phyloP scores from a whole-genome alignment of 495 filamentous ascomycete genomes.

The Copromyces sp. region DNA sequence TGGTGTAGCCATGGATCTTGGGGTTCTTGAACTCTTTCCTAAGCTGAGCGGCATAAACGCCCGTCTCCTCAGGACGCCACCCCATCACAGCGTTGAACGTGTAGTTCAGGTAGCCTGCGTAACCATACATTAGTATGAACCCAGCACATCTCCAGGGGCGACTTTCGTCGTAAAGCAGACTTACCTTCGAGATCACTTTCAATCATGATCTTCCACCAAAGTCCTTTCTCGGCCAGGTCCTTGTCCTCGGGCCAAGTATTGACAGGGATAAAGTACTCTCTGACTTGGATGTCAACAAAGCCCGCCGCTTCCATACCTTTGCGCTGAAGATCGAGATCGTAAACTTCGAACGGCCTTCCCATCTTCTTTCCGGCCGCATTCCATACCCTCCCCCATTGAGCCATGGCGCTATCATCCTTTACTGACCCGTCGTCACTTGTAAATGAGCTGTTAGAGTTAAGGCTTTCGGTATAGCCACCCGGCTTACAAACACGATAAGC shows the following conservation, averaged over 20 bases:
- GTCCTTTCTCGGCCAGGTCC: constrained; percentile 40
- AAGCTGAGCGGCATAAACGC: constrained; percentile 25
- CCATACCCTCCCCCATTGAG: neutral
- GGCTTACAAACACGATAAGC: constrained; percentile 12
- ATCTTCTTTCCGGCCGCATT: neutral
- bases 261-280: constrained; percentile 10
- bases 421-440: neutral
- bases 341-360: neutral
- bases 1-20: constrained; percentile 19
- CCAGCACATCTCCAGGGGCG: constrained; percentile 1
- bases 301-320: constrained; percentile 32
- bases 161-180: neutral
- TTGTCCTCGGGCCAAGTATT: constrained; percentile 17
- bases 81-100: constrained; percentile 13
- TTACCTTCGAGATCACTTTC: constrained; percentile 29
- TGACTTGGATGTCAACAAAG: constrained; percentile 32
- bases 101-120: neutral
- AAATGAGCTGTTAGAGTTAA: constrained; percentile 8
- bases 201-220: constrained; percentile 18
- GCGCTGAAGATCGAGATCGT: constrained; percentile 16
- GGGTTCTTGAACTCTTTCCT: constrained; percentile 22
- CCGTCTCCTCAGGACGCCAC: constrained; percentile 24
- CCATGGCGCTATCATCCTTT: neutral
- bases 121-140: neutral
- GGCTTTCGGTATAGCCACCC: constrained; percentile 15